phyloP scores from a whole-genome alignment of 352 stramenopile genomes.

The Phytopythium sindhum region DNA sequence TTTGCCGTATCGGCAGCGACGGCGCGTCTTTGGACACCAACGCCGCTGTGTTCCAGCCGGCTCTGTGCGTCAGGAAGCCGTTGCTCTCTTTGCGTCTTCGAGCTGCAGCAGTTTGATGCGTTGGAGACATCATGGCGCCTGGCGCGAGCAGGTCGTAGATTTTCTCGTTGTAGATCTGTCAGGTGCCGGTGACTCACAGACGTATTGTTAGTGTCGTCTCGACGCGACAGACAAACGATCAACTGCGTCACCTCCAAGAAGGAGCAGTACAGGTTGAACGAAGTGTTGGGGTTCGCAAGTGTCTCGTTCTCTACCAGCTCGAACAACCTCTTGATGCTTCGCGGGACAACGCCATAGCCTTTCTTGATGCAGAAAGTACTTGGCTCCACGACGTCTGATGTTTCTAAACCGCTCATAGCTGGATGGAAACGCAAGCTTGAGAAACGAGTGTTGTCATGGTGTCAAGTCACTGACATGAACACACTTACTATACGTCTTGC shows the following conservation, averaged over 20 bases:
- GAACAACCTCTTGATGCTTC: conserved; percentile 56
- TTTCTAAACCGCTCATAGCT: conserved; percentile 67
- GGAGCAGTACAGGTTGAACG: conserved; percentile 58
- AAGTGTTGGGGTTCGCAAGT: conserved; percentile 11
- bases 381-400: conserved; percentile 8
- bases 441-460: background rate
- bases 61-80: conserved; percentile 22
- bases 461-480: background rate
- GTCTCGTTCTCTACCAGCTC: conserved; percentile 28
- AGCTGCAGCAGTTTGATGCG: background rate
- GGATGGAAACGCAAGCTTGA: background rate
- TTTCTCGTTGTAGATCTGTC: conserved; percentile 76
- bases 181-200: background rate
- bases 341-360: conserved; percentile 49
- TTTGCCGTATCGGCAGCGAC: conserved; percentile 58
- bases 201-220: background rate
- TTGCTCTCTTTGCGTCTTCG: conserved; percentile 10
- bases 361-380: conserved; percentile 18
- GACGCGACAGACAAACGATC: no score
- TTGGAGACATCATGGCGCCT: conserved; percentile 5
- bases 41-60: conserved; percentile 52
- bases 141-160: conserved; percentile 68
- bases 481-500: conserved; percentile 61
- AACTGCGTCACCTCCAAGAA: conserved; percentile 47
- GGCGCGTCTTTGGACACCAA: conserved; percentile 37